Conservation (phyloP, 2,329 filamentous ascomycete genomes). For the Aureobasidium sp. region DNA sequence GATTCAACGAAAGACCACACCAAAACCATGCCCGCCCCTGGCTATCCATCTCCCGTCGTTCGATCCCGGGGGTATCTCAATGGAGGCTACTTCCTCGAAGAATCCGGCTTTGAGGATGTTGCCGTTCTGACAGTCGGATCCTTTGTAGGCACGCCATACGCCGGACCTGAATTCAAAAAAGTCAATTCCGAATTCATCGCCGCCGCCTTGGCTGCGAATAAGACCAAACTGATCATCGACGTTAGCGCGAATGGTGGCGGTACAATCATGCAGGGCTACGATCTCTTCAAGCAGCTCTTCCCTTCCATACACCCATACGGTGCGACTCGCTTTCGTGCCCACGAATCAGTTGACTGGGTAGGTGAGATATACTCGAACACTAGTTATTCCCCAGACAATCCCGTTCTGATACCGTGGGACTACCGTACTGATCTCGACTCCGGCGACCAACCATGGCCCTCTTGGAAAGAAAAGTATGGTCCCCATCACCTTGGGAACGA, state of each 20-base stretch:
- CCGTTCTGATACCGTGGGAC: conserved; percentile 35
- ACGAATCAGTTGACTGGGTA: conserved; percentile 38
- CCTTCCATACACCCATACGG: conserved; percentile 43
- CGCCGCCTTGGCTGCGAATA: conserved; percentile 40
- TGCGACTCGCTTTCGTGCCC: conserved; percentile 43
- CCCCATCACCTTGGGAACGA: conserved; percentile 39
- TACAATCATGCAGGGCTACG: conserved; percentile 50
- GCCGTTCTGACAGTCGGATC: conserved; percentile 38
- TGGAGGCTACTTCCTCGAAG: conserved; percentile 39
- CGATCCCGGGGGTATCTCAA: conserved; percentile 34
- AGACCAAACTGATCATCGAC: conserved; percentile 54
- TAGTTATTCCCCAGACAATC: conserved; percentile 30
- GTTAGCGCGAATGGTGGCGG: conserved; percentile 52
- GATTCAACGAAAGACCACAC: background rate
- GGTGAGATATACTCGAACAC: conserved; percentile 34
- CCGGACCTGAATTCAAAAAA: conserved; percentile 33
- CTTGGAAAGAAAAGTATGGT: conserved; percentile 41
- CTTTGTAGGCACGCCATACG: conserved; percentile 29
- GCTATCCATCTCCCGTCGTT: conserved; percentile 36
- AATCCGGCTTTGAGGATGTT: conserved; percentile 37
- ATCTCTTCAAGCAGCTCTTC: conserved; percentile 52
- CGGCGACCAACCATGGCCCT: conserved; percentile 41
- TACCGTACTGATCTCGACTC: conserved; percentile 39
- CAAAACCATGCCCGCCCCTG: conserved; percentile 27
- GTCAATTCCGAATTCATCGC: conserved; percentile 35